phyloP scores from a whole-genome alignment of 1,284 basidiomycete species.

The Sanguinoderma infundibulare region DNA sequence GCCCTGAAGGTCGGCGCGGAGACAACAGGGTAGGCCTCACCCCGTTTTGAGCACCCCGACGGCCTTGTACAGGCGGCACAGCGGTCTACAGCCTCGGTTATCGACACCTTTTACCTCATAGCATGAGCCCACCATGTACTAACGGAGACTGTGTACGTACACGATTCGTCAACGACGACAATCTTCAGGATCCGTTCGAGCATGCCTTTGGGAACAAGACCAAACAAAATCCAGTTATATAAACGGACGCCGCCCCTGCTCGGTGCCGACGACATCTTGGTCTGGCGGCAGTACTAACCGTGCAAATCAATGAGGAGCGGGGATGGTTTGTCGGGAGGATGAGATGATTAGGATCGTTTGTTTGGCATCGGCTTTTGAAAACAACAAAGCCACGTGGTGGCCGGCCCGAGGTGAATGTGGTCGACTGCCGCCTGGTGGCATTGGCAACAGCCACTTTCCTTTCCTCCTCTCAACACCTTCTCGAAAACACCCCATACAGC shows the following conservation, averaged over 20 bases:
- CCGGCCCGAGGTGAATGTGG: conserved; percentile 4
- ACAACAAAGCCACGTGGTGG: conserved; percentile 31
- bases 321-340: not conserved
- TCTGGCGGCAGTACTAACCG: no score
- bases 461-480: not conserved
- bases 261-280: no score
- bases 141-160: no score
- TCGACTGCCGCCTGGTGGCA: conserved; percentile 4
- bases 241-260: no score
- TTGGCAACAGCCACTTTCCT: conserved; percentile 3
- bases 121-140: no score
- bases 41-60: not conserved
- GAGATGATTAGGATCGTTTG: conserved; percentile 11
- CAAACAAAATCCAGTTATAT: no score
- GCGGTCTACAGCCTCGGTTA: no score
- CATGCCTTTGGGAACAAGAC: no score
- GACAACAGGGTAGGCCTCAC: not conserved
- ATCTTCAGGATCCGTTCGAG: no score
- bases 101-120: no score
- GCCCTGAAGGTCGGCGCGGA: not conserved
- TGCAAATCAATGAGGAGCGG: not conserved
- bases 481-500: not conserved
- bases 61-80: not conserved
- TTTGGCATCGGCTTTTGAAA: conserved; percentile 33
- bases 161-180: no score